Evolutionary conservation across 306 rosid species (phyloP).

Genomic region (Citrullus mucosospermus): DNA sequence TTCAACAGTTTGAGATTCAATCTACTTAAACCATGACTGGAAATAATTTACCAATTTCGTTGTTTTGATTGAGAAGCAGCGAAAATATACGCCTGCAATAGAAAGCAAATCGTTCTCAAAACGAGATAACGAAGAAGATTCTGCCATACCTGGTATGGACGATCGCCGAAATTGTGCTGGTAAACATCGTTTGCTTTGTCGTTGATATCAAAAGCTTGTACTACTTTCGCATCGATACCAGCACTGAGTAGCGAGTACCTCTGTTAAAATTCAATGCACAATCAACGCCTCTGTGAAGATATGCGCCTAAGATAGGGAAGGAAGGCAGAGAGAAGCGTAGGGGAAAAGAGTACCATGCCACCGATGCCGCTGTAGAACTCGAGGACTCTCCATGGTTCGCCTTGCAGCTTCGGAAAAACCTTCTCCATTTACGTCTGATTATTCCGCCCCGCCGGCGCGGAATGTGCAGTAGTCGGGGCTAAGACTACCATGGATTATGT

Average conservation of each 20-base stretch:
- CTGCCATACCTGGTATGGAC: conserved; percentile 64
- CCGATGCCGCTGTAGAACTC: conserved; percentile 96
- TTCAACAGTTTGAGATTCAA: neutral
- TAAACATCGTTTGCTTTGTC: conserved; percentile 84
- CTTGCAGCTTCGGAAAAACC: conserved; percentile 12
- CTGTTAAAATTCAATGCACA: conserved; percentile 15
- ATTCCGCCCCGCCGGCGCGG: neutral
- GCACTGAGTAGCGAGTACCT: conserved; percentile 68
- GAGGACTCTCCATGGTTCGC: conserved; percentile 50
- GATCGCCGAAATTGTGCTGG: conserved; percentile 64
- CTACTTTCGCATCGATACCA: conserved; percentile 43
- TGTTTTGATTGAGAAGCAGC: neutral
- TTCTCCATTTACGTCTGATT: conserved; percentile 25
- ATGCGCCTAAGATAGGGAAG: neutral
- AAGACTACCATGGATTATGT: neutral
- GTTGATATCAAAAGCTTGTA: conserved; percentile 80
- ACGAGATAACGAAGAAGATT: neutral
- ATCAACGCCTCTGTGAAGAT: neutral
- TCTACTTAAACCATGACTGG: neutral
- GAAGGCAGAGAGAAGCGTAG: neutral
- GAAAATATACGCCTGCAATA: neutral
- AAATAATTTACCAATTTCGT: too few relatives aligned
- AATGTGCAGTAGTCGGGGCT: neutral
- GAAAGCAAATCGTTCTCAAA: neutral
- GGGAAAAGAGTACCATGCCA: conserved; percentile 54